Percentiles rank a stretch among this genome's conserved stretches.
These are phyloP conservation scores for Dioszegia aurantiaca DNA, from an alignment of 768 basidiomycete genomes.

Conservation along the genomic window DNA sequence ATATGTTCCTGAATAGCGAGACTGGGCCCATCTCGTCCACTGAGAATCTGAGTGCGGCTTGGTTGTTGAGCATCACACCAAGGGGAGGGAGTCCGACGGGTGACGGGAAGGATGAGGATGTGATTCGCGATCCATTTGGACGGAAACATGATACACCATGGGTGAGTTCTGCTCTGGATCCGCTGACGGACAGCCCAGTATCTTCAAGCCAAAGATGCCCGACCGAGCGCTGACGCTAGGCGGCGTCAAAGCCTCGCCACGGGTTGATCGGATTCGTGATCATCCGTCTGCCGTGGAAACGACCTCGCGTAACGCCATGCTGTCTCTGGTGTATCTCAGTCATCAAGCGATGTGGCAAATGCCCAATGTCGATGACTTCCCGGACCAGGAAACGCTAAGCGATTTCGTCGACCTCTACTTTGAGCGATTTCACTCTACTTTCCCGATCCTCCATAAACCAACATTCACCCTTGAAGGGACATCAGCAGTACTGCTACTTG, in stretches of 20 bases:
- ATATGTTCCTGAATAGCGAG: slow-evolving; percentile 28
- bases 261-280: slow-evolving; percentile 11
- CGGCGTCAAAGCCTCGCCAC: slow-evolving; percentile 38
- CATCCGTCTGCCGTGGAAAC: slow-evolving; percentile 16
- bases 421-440: slow-evolving; percentile 41
- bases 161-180: slow-evolving; percentile 18
- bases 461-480: slow-evolving; percentile 27
- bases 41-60: slow-evolving; percentile 39
- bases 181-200: slow-evolving; percentile 26
- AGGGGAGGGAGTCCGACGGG: slow-evolving; percentile 32
- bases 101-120: slow-evolving; percentile 17
- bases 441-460: slow-evolving; percentile 40
- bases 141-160: slow-evolving; percentile 39
- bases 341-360: slow-evolving; percentile 41
- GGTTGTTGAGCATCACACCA: slow-evolving; percentile 34
- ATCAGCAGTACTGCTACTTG: slow-evolving; percentile 34
- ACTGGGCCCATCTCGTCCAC: slow-evolving; percentile 35
- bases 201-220: slow-evolving; percentile 42
- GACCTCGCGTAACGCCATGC: slow-evolving; percentile 41
- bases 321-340: slow-evolving; percentile 41
- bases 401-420: slow-evolving; percentile 46
- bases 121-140: slow-evolving; percentile 33
- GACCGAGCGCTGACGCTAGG: slow-evolving; percentile 38
- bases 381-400: slow-evolving; percentile 38
- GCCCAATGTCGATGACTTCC: slow-evolving; percentile 44